Conservation (phyloP, 441 rosid genomes). For the Pelargonium myrrhifolium region DNA sequence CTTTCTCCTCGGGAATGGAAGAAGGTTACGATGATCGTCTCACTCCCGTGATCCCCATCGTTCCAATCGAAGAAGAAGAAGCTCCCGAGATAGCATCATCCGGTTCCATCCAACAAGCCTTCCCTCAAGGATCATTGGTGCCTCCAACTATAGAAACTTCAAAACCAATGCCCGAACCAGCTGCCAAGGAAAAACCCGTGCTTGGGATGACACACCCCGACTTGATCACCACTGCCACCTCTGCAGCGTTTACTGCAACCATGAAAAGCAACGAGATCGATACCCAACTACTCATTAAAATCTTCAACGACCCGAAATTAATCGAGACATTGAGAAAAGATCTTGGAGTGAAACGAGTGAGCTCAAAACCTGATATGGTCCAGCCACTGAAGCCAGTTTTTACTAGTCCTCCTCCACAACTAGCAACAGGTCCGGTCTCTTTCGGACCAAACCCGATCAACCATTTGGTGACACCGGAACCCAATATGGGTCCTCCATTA, state of each 20-base stretch:
- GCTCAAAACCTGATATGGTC: slow-evolving; percentile 12
- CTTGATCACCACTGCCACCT: slow-evolving; percentile 31
- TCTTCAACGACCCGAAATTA: slow-evolving; percentile 48
- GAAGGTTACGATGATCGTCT: slow-evolving; percentile 40
- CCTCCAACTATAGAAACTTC: slow-evolving; percentile 10
- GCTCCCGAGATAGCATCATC: slow-evolving; percentile 7
- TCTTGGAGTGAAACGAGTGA: too few species aligned
- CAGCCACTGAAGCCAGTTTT: slow-evolving; percentile 16
- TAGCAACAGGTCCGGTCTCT: slow-evolving; percentile 2
- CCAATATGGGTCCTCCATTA: too few species aligned
- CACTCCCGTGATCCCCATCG: slow-evolving; percentile 46
- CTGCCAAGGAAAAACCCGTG: slow-evolving; percentile 15
- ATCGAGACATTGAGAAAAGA: slow-evolving; percentile 31
- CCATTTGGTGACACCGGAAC: not conserved
- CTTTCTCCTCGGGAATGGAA: slow-evolving; percentile 36
- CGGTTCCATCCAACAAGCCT: not conserved
- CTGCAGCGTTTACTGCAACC: slow-evolving; percentile 32
- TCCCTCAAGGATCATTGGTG: slow-evolving; percentile 12
- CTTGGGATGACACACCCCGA: slow-evolving; percentile 14
- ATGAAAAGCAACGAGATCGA: slow-evolving; percentile 45
- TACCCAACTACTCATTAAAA: slow-evolving; percentile 45
- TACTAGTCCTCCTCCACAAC: slow-evolving; percentile 16
- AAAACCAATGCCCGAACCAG: not conserved
- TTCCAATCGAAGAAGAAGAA: slow-evolving; percentile 49
- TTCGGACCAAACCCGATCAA: slow-evolving; percentile 13